Percentiles rank a stretch among this genome's conserved stretches.
Evolutionary conservation across 2,329 filamentous ascomycete species (phyloP).

Genomic region (Fusarium graminum): DNA sequence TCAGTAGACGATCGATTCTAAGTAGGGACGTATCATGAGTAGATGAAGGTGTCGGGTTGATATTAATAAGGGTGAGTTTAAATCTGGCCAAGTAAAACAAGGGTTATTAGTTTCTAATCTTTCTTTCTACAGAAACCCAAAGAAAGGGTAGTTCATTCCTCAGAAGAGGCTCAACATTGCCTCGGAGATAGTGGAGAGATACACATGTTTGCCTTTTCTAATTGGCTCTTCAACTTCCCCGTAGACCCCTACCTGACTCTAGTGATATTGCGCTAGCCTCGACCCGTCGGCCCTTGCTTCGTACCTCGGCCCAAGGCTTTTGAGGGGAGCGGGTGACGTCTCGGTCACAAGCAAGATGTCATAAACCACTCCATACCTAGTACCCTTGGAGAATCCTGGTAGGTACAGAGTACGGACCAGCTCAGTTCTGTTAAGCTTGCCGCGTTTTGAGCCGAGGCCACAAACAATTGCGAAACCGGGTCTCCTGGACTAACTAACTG

Average conservation of each 20-base stretch:
- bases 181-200: conserved; percentile 34
- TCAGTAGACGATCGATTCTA: no score
- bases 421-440: conserved; percentile 27
- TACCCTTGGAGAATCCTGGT: neutral
- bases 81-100: neutral
- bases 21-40: no score
- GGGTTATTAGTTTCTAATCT: neutral
- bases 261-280: conserved; percentile 7
- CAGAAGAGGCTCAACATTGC: conserved; percentile 39
- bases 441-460: conserved; percentile 37
- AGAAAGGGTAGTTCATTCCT: conserved; percentile 13
- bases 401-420: neutral
- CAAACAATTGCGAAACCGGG: conserved; percentile 37
- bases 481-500: conserved; percentile 6
- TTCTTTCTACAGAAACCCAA: neutral
- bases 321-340: conserved; percentile 45
- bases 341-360: conserved; percentile 40
- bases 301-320: conserved; percentile 49
- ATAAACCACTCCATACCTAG: conserved; percentile 8
- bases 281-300: conserved; percentile 29
- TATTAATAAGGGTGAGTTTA: neutral
- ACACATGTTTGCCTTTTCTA: neutral
- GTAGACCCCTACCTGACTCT: neutral
- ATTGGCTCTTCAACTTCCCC: conserved; percentile 9
- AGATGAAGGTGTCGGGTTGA: no score